Base-by-base conservation (phyloP, 108 stramenopile genomes). In the Chaetoceros tenuissimus region DNA sequence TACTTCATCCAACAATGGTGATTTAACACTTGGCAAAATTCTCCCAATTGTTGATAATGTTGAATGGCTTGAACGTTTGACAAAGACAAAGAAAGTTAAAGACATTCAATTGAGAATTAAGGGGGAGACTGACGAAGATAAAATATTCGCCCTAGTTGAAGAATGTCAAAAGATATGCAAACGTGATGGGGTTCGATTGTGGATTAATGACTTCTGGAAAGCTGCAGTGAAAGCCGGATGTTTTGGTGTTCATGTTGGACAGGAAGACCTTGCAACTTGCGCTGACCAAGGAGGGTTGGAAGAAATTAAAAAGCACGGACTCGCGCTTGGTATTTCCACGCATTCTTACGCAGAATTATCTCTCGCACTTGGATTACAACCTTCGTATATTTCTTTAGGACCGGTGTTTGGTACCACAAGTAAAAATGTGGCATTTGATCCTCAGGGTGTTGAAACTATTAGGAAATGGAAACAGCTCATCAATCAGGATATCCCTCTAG, bases 141-240 rank as follows among this genome's bases (percentile, higher is more conserved):
- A 54, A 63, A 78, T 86, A 17, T 46, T 67, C 3, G 63, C 73
- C 29, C 64, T 68, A 23, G 79, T 84, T 46, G 28, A 75, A 64
- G 21, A 55, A 22, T 78, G 77, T 25, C 79, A 83, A 63, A 47
- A 57, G 13, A 31, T 77, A 19, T 92, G 95, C 67, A 46, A 66
- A 47, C 57, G 67, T 1, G 66, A 52, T 24, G 74, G 72, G 3
- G 81, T 84, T 23, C 76, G 91, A 23, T 71, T 96, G 24, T 96
- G 95, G 95, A 83, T 96, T 27, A 96, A 96, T 67, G 95, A 96
- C 51, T 64, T 78, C 63, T 94, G 93, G 89, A 66, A 76, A 22
- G 81, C 70, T 40, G 95, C 95, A 18, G 48, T 93, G 0, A 60
- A 80, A 56, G 71, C 85, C 19, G 72, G 69, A 43, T 84, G 87